Conservation (phyloP, 768 basidiomycete genomes). For the Mycena filopes region DNA sequence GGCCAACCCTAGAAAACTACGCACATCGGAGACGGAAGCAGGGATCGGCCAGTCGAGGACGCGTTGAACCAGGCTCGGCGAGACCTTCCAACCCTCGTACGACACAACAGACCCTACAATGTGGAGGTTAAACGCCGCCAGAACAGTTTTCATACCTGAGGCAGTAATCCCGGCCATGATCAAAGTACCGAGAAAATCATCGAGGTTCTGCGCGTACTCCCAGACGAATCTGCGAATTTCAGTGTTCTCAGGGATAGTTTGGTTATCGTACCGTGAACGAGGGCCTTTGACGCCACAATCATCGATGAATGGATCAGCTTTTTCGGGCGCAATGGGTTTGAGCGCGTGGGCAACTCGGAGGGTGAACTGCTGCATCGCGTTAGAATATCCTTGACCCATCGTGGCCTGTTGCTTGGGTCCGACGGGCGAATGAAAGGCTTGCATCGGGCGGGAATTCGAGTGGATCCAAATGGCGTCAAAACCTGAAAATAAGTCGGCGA, state of each 20-base stretch:
- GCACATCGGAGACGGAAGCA: slow-evolving; percentile 28
- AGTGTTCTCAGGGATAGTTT: slow-evolving; percentile 28
- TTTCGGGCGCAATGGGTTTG: neutral
- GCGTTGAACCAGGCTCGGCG: slow-evolving; percentile 37
- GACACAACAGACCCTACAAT: slow-evolving; percentile 45
- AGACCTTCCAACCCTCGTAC: slow-evolving; percentile 42
- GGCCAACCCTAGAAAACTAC: slow-evolving; percentile 39
- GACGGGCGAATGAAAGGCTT: slow-evolving; percentile 19
- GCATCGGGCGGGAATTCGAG: slow-evolving; percentile 6
- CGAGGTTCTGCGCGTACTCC: slow-evolving; percentile 37
- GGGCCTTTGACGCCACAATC: slow-evolving; percentile 37
- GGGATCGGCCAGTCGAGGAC: slow-evolving; percentile 42
- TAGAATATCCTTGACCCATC: slow-evolving; percentile 23
- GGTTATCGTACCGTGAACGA: slow-evolving; percentile 24
- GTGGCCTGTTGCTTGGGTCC: slow-evolving; percentile 25
- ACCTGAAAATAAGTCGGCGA: slow-evolving; percentile 44
- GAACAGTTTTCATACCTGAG: slow-evolving; percentile 43
- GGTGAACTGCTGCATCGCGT: slow-evolving; percentile 8
- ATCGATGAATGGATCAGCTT: slow-evolving; percentile 35
- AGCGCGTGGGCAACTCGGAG: slow-evolving; percentile 21
- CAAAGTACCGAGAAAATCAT: slow-evolving; percentile 37
- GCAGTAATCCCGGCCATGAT: slow-evolving; percentile 43
- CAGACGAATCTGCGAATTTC: slow-evolving; percentile 43
- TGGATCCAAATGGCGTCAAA: slow-evolving; percentile 39
- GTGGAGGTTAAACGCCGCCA: slow-evolving; percentile 31